Evolutionary conservation across 768 basidiomycete genomes (phyloP).

Genomic region (Nidularia sp.): DNA sequence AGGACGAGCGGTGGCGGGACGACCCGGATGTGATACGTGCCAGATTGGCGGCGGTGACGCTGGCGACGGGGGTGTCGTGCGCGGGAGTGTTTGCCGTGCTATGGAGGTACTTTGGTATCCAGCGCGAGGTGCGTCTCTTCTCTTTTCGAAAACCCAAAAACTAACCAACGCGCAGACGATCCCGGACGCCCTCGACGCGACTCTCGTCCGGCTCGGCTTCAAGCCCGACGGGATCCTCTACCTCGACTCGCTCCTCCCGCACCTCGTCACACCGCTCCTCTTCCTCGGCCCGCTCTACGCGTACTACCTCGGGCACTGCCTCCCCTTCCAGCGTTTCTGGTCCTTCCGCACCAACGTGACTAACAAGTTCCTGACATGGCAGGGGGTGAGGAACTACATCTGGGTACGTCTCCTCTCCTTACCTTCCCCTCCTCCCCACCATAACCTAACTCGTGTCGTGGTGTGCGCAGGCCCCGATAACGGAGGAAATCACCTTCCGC

Average conservation of each 20-base stretch:
- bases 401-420: constrained; percentile 21
- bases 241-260: constrained; percentile 31
- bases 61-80: constrained; percentile 61
- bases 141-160: no score
- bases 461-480: constrained; percentile 68
- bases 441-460: constrained; percentile 14
- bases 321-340: constrained; percentile 58
- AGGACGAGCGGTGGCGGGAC: constrained; percentile 63
- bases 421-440: neutral
- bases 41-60: constrained; percentile 61
- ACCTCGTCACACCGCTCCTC: constrained; percentile 67
- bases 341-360: constrained; percentile 33
- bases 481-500: constrained; percentile 91
- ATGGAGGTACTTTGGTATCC: constrained; percentile 18
- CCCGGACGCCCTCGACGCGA: constrained; percentile 13
- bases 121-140: constrained; percentile 10
- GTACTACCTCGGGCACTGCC: constrained; percentile 32
- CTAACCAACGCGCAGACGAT: no score
- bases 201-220: constrained; percentile 38
- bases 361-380: constrained; percentile 40
- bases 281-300: constrained; percentile 78
- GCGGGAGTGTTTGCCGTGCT: constrained; percentile 42
- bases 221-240: constrained; percentile 8
- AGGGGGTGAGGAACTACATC: constrained; percentile 70
- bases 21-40: constrained; percentile 84